These are phyloP conservation scores for Plasmodium yoelii DNA, from an alignment of 169 alveolate genomes.

Conservation along the genomic window DNA sequence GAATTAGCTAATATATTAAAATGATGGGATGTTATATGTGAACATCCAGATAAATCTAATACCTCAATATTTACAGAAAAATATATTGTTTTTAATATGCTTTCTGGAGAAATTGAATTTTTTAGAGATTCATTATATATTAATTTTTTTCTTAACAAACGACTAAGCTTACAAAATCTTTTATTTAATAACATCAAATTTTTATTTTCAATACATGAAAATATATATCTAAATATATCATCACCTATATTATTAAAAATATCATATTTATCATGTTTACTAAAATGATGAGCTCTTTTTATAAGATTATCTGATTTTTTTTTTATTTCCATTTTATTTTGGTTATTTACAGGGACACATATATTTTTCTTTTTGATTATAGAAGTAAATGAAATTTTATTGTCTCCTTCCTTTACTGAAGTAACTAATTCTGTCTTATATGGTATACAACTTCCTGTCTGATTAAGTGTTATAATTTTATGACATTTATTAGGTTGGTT, in stretches of 20 bases:
- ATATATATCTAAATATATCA: slow-evolving; percentile 53
- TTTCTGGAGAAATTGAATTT: slow-evolving; percentile 65
- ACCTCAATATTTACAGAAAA: slow-evolving; percentile 21
- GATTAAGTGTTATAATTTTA: not conserved
- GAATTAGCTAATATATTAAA: slow-evolving; percentile 45
- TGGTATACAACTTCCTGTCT: not conserved
- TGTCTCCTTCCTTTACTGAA: not conserved
- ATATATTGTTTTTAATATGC: slow-evolving; percentile 53
- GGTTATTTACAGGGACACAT: slow-evolving; percentile 47
- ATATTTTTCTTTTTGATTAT: slow-evolving; percentile 55
- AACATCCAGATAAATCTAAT: slow-evolving; percentile 59
- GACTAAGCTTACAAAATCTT: slow-evolving; percentile 34
- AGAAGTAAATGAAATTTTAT: not conserved
- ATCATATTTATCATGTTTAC: slow-evolving; percentile 43
- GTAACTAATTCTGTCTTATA: not conserved
- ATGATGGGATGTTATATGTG: slow-evolving; percentile 67
- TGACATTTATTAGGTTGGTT: not conserved
- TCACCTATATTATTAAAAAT: slow-evolving; percentile 50
- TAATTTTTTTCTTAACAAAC: slow-evolving; percentile 22
- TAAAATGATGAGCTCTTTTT: slow-evolving; percentile 10
- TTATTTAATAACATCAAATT: slow-evolving; percentile 36
- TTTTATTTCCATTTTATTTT: slow-evolving; percentile 17
- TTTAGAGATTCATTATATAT: slow-evolving; percentile 53
- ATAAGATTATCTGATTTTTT: not conserved
- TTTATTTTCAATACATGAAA: slow-evolving; percentile 52